A percentile compares a stretch with the other conserved stretches of the same genome.
phyloP scores from a whole-genome alignment of 495 filamentous ascomycete species.

The Penicillium steckii region DNA sequence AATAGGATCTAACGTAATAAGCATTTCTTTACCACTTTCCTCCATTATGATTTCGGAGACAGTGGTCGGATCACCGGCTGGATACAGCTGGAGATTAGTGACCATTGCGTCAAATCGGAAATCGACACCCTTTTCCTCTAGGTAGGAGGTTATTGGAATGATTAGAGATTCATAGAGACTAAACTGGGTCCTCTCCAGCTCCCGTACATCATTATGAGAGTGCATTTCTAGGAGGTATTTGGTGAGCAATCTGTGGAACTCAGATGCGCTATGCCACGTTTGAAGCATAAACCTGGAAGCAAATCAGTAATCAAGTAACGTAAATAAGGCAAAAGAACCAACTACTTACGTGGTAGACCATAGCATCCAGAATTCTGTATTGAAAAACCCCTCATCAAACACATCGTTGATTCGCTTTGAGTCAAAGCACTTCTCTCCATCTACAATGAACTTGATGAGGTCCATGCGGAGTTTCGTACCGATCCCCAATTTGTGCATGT shows the following conservation, averaged over 20 bases:
- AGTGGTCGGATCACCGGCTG: neutral
- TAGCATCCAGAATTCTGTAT: neutral
- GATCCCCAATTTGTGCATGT: neutral
- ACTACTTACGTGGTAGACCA: neutral
- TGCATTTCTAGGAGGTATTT: neutral
- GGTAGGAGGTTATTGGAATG: conserved; percentile 1
- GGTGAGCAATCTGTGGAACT: neutral
- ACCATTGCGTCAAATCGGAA: conserved; percentile 1
- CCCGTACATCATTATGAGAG: neutral
- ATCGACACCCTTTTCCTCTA: conserved; percentile 1
- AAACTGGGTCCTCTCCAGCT: neutral
- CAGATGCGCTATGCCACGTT: conserved; percentile 33
- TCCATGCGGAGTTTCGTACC: neutral
- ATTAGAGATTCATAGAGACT: conserved; percentile 1
- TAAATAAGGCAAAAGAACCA: neutral
- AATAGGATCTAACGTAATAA: neutral
- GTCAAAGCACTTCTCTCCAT: neutral
- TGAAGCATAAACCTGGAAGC: conserved; percentile 18
- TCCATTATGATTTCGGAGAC: neutral
- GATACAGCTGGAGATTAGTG: conserved; percentile 1
- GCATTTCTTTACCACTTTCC: neutral
- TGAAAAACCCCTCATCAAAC: neutral
- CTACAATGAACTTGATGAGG: neutral
- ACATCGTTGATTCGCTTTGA: neutral
- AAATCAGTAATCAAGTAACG: neutral